Evolutionary conservation across 1,139 yeast genomes (phyloP), one percentile per base, ranked within the genome.

Genomic region (Yamadazyma dushanensis): DNA sequence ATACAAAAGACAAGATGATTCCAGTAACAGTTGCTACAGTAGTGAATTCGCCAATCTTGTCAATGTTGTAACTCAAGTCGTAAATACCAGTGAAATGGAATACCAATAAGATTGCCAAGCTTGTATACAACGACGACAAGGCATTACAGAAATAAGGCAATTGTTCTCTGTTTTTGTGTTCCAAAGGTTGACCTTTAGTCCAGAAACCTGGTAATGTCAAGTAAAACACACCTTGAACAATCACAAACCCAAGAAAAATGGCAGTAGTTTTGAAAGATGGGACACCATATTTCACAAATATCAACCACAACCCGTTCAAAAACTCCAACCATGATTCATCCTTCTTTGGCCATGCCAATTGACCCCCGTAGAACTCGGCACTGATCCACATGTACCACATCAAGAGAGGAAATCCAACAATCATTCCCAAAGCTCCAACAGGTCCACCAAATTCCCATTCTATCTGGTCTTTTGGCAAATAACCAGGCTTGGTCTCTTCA

Each of bases 331-430:
- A 72, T 2, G 81, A 46, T 60, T 90, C 83, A 31, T 68, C 83
- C 2, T 60, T 68, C 0, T 61, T 54, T 2, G 96, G 97, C 61
- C 73, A 65, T 16, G 96, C 88, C 24, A 87, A 73, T 32, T 66
- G 57, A 3, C 96, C 95, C 44, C 68, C 68, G 60, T 88, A 86
- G 61, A 83, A 88, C 48, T 78, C 75, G 41, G 94, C 92, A 54
- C 90, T 77, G 40, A 90, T 80, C 95, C 96, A 92, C 92, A 92
- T 83, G 65, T 92, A 92, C 76, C 85, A 87, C 98, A 92, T 92
- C 54, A 94, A 71, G 35, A 83, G 57, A 5, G 98, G 98, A 66
- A 92, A 94, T 2, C 95, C 95, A 32, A 77, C 56, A 81, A 92
- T 80, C 97, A 92, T 90, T n/a, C 92, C 89, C 14, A 81, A 41